These are phyloP conservation scores for Emergomyces pasteurianus DNA, from an alignment of 2,329 filamentous ascomycete species.

Conservation along the genomic window DNA sequence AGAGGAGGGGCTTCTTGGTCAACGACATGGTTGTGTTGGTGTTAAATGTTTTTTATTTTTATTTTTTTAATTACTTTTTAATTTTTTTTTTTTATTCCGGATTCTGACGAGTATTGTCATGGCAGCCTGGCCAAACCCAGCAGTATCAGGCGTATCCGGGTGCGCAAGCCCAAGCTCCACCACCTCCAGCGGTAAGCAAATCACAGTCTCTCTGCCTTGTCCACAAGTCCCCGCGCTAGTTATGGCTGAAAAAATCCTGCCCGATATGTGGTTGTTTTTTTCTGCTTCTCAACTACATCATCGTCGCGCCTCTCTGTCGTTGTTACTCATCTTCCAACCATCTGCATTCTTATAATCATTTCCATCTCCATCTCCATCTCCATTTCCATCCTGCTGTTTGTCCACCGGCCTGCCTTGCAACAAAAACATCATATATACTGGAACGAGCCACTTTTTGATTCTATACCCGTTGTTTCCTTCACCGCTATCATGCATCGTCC, in stretches of 20 bases:
- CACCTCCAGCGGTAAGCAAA: constrained; percentile 25
- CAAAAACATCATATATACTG: not conserved
- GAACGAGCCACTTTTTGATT: constrained; percentile 3
- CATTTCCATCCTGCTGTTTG: not conserved
- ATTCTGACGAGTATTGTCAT: not conserved
- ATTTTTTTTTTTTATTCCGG: too few relatives aligned
- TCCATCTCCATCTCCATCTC: too few relatives aligned
- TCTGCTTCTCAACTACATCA: constrained; percentile 19
- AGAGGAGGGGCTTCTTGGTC: too few relatives aligned
- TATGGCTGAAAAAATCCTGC: not conserved
- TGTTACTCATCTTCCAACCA: not conserved
- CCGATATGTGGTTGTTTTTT: not conserved
- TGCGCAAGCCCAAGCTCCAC: constrained; percentile 18
- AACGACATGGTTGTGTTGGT: not conserved
- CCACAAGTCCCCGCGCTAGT: constrained; percentile 2
- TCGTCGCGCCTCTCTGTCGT: not conserved
- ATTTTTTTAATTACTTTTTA: not conserved
- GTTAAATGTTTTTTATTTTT: not conserved
- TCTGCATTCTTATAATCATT: too few relatives aligned
- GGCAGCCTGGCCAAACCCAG: constrained; percentile 31
- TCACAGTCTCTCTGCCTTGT: too few relatives aligned
- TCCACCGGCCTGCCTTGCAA: not conserved
- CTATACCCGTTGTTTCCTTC: constrained; percentile 3
- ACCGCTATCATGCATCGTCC: constrained; percentile 24
- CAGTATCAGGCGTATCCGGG: constrained; percentile 47